phyloP scores from a whole-genome alignment of 1,139 yeast genomes.

The Saccharomycopsis phalli region DNA sequence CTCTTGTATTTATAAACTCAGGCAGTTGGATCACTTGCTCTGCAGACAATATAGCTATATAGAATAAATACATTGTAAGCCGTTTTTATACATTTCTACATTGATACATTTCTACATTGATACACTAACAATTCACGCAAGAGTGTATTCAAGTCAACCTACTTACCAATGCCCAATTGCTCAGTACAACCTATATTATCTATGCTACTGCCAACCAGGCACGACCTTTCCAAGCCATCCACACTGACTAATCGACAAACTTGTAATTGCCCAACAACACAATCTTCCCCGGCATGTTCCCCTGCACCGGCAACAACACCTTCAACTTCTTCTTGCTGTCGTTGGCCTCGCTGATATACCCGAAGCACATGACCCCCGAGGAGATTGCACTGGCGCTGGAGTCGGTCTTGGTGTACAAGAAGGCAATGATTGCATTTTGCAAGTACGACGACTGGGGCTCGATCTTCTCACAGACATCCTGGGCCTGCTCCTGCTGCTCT shows the following conservation, averaged over 20 bases:
- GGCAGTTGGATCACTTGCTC: too few species aligned
- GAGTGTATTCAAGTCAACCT: too few species aligned
- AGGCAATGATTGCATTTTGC: slow-evolving; percentile 68
- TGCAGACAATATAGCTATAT: too few species aligned
- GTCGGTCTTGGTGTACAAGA: slow-evolving; percentile 52
- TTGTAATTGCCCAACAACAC: slow-evolving; percentile 59
- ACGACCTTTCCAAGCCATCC: not conserved
- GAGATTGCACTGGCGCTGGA: slow-evolving; percentile 33
- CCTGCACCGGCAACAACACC: slow-evolving; percentile 80
- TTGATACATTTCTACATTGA: too few species aligned
- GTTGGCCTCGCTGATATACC: slow-evolving; percentile 46
- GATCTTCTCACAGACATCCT: slow-evolving; percentile 25
- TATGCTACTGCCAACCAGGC: slow-evolving; percentile 24
- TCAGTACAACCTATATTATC: not conserved
- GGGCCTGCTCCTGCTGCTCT: not conserved
- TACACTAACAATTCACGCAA: too few species aligned
- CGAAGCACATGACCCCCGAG: slow-evolving; percentile 59
- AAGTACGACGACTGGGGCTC: slow-evolving; percentile 48
- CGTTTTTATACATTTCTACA: too few species aligned
- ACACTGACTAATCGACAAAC: slow-evolving; percentile 49
- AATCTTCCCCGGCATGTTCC: slow-evolving; percentile 66
- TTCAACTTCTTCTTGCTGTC: slow-evolving; percentile 66
- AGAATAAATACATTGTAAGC: too few species aligned
- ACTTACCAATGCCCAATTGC: not conserved
- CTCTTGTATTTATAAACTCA: too few species aligned